phyloP scores from a whole-genome alignment of 2,329 filamentous ascomycete species.

The Clonostachys rosea region DNA sequence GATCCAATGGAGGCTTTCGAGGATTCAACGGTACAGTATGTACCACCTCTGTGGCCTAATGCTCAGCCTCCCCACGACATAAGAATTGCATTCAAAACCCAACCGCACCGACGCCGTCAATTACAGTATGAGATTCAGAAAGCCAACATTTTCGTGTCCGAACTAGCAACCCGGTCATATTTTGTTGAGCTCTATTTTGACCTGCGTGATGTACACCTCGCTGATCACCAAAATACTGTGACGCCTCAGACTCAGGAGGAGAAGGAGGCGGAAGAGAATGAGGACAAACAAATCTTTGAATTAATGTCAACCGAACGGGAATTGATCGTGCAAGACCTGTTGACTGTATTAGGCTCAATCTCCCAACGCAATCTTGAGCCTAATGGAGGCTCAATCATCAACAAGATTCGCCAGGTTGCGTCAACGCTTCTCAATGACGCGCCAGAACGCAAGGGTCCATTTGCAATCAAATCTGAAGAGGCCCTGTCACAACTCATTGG shows the following conservation, averaged over 20 bases:
- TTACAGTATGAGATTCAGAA: constrained; percentile 88
- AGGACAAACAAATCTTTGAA: constrained; percentile 46
- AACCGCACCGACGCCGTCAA: constrained; percentile 45
- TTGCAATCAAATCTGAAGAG: constrained; percentile 58
- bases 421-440: constrained; percentile 67
- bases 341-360: constrained; percentile 70
- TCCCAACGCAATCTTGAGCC: constrained; percentile 81
- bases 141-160: constrained; percentile 81
- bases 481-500: constrained; percentile 70
- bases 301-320: constrained; percentile 74
- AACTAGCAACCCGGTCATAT: constrained; percentile 76
- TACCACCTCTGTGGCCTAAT: constrained; percentile 42
- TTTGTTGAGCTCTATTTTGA: constrained; percentile 84
- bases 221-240: constrained; percentile 29
- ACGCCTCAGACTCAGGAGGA: constrained; percentile 26
- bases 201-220: constrained; percentile 61
- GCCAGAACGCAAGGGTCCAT: constrained; percentile 42
- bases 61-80: constrained; percentile 43
- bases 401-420: constrained; percentile 81
- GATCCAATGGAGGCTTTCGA: constrained; percentile 33
- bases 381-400: constrained; percentile 61
- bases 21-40: constrained; percentile 44
- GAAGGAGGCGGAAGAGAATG: constrained; percentile 28
- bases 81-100: constrained; percentile 40
- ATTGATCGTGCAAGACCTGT: constrained; percentile 74